phyloP scores from a whole-genome alignment of 2,329 filamentous ascomycete genomes.

The Penicillium brevicompactum region DNA sequence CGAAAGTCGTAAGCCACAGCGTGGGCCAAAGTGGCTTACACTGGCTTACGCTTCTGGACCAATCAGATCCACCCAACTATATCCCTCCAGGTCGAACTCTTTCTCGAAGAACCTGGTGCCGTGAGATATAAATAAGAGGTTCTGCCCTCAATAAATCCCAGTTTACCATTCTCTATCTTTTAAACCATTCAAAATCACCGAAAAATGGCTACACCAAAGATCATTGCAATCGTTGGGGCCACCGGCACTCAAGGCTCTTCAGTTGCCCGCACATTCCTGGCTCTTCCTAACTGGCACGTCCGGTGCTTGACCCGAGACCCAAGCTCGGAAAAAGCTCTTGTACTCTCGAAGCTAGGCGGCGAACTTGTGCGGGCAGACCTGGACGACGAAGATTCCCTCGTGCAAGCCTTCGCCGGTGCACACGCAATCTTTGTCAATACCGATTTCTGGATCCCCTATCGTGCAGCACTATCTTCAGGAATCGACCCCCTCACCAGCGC shows the following conservation, averaged over 20 bases:
- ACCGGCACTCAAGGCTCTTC: conserved; percentile 38
- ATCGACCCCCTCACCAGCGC: background rate
- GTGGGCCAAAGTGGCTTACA: background rate
- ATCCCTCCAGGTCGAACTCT: background rate
- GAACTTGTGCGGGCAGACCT: conserved; percentile 34
- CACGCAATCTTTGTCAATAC: conserved; percentile 59
- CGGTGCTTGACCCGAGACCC: conserved; percentile 37
- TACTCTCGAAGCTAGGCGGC: conserved; percentile 27
- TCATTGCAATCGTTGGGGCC: conserved; percentile 39
- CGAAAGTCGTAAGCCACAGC: conserved; percentile 3
- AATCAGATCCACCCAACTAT: conserved; percentile 13
- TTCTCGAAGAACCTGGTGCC: background rate
- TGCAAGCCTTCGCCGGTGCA: conserved; percentile 42
- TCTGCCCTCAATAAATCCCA: background rate
- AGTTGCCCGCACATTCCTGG: conserved; percentile 31
- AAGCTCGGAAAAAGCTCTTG: conserved; percentile 22
- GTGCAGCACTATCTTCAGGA: conserved; percentile 28
- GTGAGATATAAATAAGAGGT: background rate
- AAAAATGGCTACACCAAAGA: conserved; percentile 40
- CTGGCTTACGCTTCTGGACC: conserved; percentile 19
- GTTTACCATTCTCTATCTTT: background rate
- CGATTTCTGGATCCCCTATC: conserved; percentile 58
- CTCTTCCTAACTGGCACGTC: conserved; percentile 29
- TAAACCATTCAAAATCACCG: background rate
- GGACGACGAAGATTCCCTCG: conserved; percentile 29